Evolutionary conservation across 2,329 filamentous ascomycete species (phyloP), one percentile per base, ranked within the genome.

Genomic region (Xylariales sp.): DNA sequence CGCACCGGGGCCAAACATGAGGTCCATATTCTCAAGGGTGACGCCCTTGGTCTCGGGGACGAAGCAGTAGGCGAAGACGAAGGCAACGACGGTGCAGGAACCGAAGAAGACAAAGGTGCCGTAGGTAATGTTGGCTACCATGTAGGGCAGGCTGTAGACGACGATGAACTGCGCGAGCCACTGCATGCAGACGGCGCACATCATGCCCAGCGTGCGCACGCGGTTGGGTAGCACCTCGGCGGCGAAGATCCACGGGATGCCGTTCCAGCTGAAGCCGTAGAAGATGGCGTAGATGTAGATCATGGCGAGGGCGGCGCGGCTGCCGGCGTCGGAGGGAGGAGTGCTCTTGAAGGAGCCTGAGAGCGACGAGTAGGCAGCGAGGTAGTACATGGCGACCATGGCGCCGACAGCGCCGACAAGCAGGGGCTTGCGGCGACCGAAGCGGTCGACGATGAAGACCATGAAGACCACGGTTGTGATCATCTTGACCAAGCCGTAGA

Each of bases 401-500:
- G 44, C 34, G 5, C 43, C 42, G 11, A 16, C 13, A 4, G 20
- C 12, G 3, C 51, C 52, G 37, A 46, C 42, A 14, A 54, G 33
- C 13, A 54, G 35, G 3, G 41, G 33, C 7, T 40, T 41, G 5
- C 47, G 38, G 15, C 52, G 50, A 11, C 52, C 52, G 11, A 50
- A 35, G 11, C 40, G 39, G 29, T 55, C 52, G 6, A 51, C 45
- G 18, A 49, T 28, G 40, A 52, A 53, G 31, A 35, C 33, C 20
- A 42, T 37, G 19, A 27, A 88, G 43, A 88, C 42, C 23, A 88
- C 57, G 0, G 84, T 87, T 25, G 83, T 60, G 0, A 72, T 60
- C 0, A 83, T 86, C 68, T 88, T 88, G 54, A 89, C 81, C 2
- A 88, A 79, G 34, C 85, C 85, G 49, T 86, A 89, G 45, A 89